Evolutionary conservation across 2,329 filamentous ascomycete genomes (phyloP), one percentile per base, ranked within the genome.

Genomic region (Penicillium hordei): DNA sequence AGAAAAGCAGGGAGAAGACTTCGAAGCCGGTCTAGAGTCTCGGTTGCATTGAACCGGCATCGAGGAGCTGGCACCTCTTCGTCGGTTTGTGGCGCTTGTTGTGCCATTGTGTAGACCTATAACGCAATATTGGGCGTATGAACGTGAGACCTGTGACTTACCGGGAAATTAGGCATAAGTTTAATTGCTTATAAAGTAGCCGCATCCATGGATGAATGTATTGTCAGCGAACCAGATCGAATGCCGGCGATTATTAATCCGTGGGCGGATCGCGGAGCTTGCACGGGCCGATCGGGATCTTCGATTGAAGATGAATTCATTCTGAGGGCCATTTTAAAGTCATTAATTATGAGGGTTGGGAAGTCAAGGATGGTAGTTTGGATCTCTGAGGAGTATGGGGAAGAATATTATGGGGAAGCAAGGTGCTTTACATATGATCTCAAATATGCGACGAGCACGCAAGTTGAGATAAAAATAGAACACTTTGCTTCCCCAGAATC

Each of bases 201-300:
- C 48, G 19, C 27, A 33, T 31, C 29, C 29, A 58, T 36, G 21
- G 21, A 23, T 23, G 43, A 40, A 60, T 59, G 39, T 44, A 49
- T 38, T 21, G 31, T 52, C 50, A 48, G 50, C 51, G 43, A 59
- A 61, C 58, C 58, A 55, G 39, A 48, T 21, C 25, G 46, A 52
- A 58, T 50, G 48, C 23, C 52, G 52, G 43, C 6, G 57, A 63
- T 66, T 66, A 65, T 52, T 65, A 66, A 66, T 65, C 64, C 64
- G 44, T 42, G 57, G 59, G 38, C 45, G 51, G 42, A 49, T 27
- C 27, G 13, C 48, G 50, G 55, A 45, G 34, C 12, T 44, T 44
- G 31, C 5, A 38, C 52, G 55, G 54, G 40, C 36, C 34, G 44
- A 53, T 48, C 34, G 52, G 52, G 54, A 36, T 29, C 1, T 27